These are phyloP conservation scores for Cyathus striatus DNA, from an alignment of 768 basidiomycete genomes.

Conservation along the genomic window DNA sequence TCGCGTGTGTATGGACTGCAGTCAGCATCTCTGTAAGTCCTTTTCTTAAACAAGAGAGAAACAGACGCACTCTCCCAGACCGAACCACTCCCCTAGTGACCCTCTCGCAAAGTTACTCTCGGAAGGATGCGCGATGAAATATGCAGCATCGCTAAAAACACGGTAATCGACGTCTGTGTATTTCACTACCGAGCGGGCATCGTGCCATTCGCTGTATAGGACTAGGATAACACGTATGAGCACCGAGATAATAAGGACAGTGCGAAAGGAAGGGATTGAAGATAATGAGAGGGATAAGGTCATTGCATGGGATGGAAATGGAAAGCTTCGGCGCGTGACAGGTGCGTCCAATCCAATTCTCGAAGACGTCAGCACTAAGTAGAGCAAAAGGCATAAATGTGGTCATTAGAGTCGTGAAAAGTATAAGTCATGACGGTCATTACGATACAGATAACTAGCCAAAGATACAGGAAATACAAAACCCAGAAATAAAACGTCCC, in stretches of 20 bases:
- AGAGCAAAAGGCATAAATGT: background rate
- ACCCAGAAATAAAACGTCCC: no score
- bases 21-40: background rate
- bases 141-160: constrained; percentile 91
- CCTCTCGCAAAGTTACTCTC: constrained; percentile 57
- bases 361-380: background rate
- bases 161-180: constrained; percentile 99
- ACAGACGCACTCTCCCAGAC: constrained; percentile 71
- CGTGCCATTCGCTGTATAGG: constrained; percentile 88
- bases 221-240: constrained; percentile 68
- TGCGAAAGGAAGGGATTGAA: constrained; percentile 36
- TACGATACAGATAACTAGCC: background rate
- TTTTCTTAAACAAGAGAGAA: background rate
- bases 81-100: constrained; percentile 35
- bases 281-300: constrained; percentile 11
- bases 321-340: no score
- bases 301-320: constrained; percentile 2
- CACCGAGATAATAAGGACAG: constrained; percentile 48
- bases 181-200: constrained; percentile 75
- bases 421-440: background rate
- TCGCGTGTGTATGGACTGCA: constrained; percentile 83
- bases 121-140: constrained; percentile 51
- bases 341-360: no score
- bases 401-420: background rate
- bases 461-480: no score